A percentile compares a stretch with the other conserved stretches of the same genome.
Evolutionary conservation across 148 eudicot genomes (phyloP).

Genomic region (Diospyros lotus): DNA sequence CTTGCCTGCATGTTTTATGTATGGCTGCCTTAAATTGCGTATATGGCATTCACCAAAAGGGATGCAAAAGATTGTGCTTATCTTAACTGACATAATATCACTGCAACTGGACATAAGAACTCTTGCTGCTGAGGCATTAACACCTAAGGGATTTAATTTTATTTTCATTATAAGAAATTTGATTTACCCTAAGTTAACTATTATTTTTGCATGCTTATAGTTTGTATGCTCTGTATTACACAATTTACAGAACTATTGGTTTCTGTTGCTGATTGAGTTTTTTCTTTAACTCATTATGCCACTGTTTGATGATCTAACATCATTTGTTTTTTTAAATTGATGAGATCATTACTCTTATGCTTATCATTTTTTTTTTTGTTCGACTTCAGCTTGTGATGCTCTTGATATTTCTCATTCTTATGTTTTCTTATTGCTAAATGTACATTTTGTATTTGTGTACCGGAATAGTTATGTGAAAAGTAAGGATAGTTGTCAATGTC

Average conservation of each 20-base stretch:
- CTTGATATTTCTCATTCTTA: neutral
- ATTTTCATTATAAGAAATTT: neutral
- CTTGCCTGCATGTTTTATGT: neutral
- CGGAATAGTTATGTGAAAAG: neutral
- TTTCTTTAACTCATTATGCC: neutral
- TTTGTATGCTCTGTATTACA: neutral
- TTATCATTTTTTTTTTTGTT: neutral
- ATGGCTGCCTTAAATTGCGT: neutral
- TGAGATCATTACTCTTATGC: neutral
- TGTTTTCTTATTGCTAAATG: neutral
- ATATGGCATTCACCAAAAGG: neutral
- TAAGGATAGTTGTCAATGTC: neutral
- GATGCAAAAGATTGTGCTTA: neutral
- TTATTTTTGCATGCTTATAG: neutral
- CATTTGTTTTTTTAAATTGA: neutral
- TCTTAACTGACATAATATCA: neutral
- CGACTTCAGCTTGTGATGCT: neutral
- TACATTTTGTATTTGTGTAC: neutral
- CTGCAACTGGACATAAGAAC: neutral
- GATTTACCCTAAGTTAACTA: neutral
- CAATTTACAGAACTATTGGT: neutral
- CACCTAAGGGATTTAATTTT: neutral
- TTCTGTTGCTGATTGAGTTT: neutral
- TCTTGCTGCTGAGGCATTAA: neutral
- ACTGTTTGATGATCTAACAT: neutral